Evolutionary conservation across 225 moss, liverwort and hornwort species (phyloP), one percentile per base, ranked within the genome.

Genomic region (Physcomitrellopsis africana): DNA sequence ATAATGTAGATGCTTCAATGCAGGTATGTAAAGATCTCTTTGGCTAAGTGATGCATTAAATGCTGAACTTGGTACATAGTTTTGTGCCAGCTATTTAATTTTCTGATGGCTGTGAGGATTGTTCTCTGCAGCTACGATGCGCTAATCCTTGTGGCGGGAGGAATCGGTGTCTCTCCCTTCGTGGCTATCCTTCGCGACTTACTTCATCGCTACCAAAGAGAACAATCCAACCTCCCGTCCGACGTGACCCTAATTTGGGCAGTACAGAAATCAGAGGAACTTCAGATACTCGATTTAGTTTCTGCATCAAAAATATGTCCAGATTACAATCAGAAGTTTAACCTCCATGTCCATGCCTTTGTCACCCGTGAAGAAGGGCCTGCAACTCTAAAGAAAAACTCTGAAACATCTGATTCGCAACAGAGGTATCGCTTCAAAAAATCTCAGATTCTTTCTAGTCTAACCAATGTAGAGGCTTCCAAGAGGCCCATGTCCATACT

Each of bases 241-340:
- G 89, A 97, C 69, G 90, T 97, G 19, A 93, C 92, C 2, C 77
- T 97, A 75, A 86, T 97, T 15, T 97, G 94, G 94, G 94, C 94
- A 51, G 94, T 94, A 26, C 89, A 89, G 81, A 86, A 74, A 15
- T 83, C 83, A 1, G 81, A 94, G 76, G 94, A 94, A 65, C 90
- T 94, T 43, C 83, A 86, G 63, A 53, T 92, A 64, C 82, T 94
- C 0, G 84, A 94, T 70, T 76, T 92, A 3, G 69, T 92, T 45
- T 77, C 84, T 63, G 91, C 97, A 14, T 68, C 70, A n/a, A 46
- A 70, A 71, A 87, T 94, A 11, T 94, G 83, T 60, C 89, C 94
- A 16, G 82, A 84, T 52, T 92, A 94, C 79, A 81, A 79, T 17
- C 83, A 73, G 15, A 84, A 76, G 60, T 68, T 94, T n/a, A 81